phyloP scores from a whole-genome alignment of 73 alveolate genomes.

The Paramecium tetraurelia region DNA sequence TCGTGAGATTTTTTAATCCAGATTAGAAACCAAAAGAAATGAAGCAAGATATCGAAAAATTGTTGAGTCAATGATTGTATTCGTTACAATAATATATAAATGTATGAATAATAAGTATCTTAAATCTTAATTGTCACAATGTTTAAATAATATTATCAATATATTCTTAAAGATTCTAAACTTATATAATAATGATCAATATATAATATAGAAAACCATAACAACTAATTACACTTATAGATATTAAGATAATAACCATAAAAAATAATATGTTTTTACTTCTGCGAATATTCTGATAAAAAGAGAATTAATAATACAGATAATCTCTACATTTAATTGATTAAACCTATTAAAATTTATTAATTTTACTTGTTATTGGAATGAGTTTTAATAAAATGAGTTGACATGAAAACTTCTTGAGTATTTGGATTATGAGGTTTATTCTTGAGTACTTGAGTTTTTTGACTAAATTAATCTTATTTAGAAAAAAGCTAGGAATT shows the following conservation, averaged over 20 bases:
- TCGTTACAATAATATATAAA: not conserved
- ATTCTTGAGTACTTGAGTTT: too few relatives aligned
- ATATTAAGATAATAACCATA: not conserved
- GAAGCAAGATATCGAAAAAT: constrained; percentile 52
- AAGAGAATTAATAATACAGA: not conserved
- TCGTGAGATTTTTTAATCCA: constrained; percentile 68
- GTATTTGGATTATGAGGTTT: too few relatives aligned
- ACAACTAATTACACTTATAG: not conserved
- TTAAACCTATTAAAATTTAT: too few relatives aligned
- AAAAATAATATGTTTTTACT: not conserved
- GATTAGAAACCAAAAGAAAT: constrained; percentile 54
- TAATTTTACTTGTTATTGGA: too few relatives aligned
- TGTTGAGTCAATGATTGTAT: constrained; percentile 18
- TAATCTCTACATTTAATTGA: too few relatives aligned
- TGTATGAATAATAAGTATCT: not conserved
- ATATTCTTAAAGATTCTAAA: not conserved
- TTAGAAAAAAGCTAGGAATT: not conserved
- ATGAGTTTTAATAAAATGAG: too few relatives aligned
- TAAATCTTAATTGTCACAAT: not conserved
- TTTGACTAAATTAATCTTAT: too few relatives aligned
- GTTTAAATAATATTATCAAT: not conserved
- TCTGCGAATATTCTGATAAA: not conserved
- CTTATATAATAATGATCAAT: not conserved
- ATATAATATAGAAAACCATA: not conserved
- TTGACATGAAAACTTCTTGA: too few relatives aligned